These are phyloP conservation scores for Anthracocystis walkeri DNA, from an alignment of 1,284 basidiomycete species.

Conservation along the genomic window DNA sequence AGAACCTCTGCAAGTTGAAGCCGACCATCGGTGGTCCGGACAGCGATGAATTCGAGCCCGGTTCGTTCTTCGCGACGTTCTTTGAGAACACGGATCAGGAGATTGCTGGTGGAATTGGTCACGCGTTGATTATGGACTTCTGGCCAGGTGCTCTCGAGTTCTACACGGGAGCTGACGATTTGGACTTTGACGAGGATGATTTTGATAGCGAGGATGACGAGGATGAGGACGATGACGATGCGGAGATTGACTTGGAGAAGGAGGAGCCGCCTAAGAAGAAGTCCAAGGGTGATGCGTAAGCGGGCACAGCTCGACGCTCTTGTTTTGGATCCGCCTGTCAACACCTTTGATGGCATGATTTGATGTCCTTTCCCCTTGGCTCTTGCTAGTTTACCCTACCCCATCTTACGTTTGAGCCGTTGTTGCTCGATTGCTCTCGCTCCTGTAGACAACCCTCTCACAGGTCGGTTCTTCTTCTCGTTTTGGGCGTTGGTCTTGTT, in stretches of 20 bases:
- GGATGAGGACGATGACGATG: constrained; percentile 62
- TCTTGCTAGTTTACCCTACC: background rate
- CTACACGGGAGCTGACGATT: constrained; percentile 60
- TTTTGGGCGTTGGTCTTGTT: constrained; percentile 2
- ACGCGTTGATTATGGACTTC: constrained; percentile 63
- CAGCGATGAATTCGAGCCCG: constrained; percentile 75
- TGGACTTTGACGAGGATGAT: constrained; percentile 60
- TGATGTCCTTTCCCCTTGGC: background rate
- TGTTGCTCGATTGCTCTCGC: constrained; percentile 10
- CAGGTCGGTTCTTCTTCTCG: constrained; percentile 2
- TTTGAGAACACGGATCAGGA: constrained; percentile 72
- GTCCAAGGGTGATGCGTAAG: constrained; percentile 51
- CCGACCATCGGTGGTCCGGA: constrained; percentile 73
- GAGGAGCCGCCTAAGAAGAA: constrained; percentile 63
- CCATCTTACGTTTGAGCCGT: background rate
- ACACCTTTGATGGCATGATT: background rate
- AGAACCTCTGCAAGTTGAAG: constrained; percentile 81
- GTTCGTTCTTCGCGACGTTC: constrained; percentile 90
- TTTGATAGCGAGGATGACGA: constrained; percentile 58
- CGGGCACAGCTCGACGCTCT: background rate
- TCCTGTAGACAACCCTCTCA: constrained; percentile 19
- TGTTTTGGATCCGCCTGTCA: too few relatives aligned
- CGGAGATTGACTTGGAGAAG: constrained; percentile 65
- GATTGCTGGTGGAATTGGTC: constrained; percentile 62
- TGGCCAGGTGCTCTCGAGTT: constrained; percentile 65